Conservation (phyloP, 257 asterid genomes). For the Solanum tarijense region DNA sequence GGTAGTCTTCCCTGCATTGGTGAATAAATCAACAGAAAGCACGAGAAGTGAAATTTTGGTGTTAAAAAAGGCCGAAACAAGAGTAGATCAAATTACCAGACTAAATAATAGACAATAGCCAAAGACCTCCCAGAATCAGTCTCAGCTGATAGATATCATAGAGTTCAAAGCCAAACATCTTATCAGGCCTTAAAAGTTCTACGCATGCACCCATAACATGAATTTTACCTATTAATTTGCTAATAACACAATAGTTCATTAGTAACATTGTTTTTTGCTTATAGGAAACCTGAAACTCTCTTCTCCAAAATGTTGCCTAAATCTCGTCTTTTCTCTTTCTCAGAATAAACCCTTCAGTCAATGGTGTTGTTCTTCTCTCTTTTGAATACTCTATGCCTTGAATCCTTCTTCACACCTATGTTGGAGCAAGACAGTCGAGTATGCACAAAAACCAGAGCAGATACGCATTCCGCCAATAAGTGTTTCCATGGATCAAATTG, state of each 20-base stretch:
- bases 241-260: not conserved
- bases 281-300: not conserved
- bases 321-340: not conserved
- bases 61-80: not conserved
- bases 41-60: not conserved
- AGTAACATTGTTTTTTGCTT: not conserved
- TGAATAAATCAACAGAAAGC: not conserved
- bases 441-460: not conserved
- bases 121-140: not conserved
- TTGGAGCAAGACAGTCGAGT: not conserved
- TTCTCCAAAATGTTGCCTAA: not conserved
- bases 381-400: not conserved
- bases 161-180: not conserved
- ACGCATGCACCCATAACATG: not conserved
- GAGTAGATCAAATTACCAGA: not conserved
- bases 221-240: not conserved
- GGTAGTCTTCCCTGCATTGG: constrained; percentile 26
- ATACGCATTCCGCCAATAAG: not conserved
- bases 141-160: not conserved
- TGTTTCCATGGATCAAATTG: not conserved
- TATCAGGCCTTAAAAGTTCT: not conserved
- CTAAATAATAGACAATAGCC: not conserved
- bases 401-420: not conserved
- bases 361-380: not conserved
- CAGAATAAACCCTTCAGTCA: not conserved